Evolutionary conservation across 31 red algal species (phyloP).

Genomic region (Porphyra umbilicalis): DNA sequence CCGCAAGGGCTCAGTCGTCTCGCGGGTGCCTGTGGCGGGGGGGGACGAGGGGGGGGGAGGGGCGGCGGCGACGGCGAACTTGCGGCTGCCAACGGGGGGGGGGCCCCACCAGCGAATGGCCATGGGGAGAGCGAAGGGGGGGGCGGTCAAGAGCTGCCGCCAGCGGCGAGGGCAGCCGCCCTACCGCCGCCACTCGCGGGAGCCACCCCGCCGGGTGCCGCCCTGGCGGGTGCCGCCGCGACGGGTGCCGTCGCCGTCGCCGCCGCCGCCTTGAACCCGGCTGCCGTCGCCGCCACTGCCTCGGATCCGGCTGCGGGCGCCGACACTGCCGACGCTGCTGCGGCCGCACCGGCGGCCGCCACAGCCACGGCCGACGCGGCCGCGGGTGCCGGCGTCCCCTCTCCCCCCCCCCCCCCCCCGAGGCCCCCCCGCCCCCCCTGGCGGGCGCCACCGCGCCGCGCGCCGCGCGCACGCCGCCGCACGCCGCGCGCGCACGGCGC

Average conservation of each 20-base stretch:
- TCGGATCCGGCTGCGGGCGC: too few species aligned
- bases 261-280: neutral
- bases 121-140: too few species aligned
- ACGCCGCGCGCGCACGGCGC: neutral
- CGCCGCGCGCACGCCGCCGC: neutral
- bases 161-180: neutral
- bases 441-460: neutral
- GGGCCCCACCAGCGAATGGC: too few species aligned
- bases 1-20: conserved; percentile 68
- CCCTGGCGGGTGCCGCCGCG: neutral
- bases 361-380: too few species aligned
- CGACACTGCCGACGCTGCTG: too few species aligned
- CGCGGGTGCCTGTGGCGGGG: neutral
- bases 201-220: too few species aligned
- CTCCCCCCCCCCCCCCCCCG: neutral
- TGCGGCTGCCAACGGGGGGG: too few species aligned
- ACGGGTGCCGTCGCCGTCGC: neutral
- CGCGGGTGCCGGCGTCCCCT: too few species aligned
- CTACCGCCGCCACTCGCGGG: neutral
- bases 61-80: neutral
- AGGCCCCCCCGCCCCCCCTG: too few species aligned
- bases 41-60: neutral
- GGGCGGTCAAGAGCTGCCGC: too few species aligned
- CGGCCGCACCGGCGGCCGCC: too few species aligned
- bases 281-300: neutral